Conservation (phyloP, 371 early-diverging fungal genomes). For the Phascolomyces articulosus region DNA sequence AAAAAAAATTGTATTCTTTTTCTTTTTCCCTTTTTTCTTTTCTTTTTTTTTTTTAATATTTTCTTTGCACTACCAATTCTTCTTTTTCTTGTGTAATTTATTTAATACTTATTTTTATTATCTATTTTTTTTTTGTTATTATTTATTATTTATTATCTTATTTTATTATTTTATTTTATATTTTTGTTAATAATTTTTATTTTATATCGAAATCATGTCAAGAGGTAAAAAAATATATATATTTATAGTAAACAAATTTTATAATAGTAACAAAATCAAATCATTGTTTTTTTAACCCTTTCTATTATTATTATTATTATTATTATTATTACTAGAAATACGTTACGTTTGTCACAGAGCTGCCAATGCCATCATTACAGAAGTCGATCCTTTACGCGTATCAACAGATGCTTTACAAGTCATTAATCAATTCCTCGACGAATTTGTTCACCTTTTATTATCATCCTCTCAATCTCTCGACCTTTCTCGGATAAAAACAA, state of each 20-base stretch:
- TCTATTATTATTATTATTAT: not conserved
- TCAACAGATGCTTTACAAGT: slow-evolving; percentile 64
- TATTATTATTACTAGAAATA: slow-evolving; percentile 5
- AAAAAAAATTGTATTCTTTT: not conserved
- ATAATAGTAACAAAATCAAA: no score
- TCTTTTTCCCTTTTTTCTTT: slow-evolving; percentile 10
- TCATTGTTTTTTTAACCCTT: no score
- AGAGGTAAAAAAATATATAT: slow-evolving; percentile 10
- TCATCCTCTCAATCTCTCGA: slow-evolving; percentile 50
- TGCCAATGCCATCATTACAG: slow-evolving; percentile 68
- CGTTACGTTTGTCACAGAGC: slow-evolving; percentile 65
- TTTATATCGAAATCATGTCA: no score
- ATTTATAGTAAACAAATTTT: not conserved
- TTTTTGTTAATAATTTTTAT: no score
- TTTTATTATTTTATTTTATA: not conserved
- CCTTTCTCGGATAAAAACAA: slow-evolving; percentile 50
- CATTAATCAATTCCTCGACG: slow-evolving; percentile 65
- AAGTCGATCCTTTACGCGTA: slow-evolving; percentile 59
- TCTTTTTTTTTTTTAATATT: slow-evolving; percentile 5
- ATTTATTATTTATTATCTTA: not conserved
- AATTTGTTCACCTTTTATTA: slow-evolving; percentile 54
- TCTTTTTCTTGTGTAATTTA: slow-evolving; percentile 5
- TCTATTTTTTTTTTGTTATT: not conserved
- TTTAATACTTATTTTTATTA: slow-evolving; percentile 10
- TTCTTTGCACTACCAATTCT: not conserved